Conservation (phyloP, 1,284 basidiomycete genomes). For the Fomitopsis schrenkii region DNA sequence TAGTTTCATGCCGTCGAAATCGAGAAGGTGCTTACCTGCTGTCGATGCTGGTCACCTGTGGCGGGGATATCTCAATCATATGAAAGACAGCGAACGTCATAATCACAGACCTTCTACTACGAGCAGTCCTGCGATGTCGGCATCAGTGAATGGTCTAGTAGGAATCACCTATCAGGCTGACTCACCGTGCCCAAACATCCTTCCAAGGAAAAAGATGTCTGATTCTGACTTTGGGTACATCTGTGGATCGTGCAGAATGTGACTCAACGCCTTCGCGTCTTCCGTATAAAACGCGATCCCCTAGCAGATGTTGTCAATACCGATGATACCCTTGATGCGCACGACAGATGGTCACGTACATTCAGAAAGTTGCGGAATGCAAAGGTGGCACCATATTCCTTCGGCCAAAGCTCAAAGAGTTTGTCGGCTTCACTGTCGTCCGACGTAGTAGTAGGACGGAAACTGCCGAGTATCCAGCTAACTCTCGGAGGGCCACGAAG, state of each 20-base stretch:
- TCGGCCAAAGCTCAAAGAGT: conserved; percentile 47
- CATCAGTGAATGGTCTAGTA: not conserved
- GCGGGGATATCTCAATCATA: not conserved
- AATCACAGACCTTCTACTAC: not conserved
- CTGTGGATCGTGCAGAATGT: conserved; percentile 31
- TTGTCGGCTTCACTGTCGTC: conserved; percentile 28
- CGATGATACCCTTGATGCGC: not conserved
- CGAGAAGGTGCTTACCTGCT: not conserved
- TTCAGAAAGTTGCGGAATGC: conserved; percentile 41
- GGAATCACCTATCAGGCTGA: too few relatives aligned
- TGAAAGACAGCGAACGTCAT: not conserved
- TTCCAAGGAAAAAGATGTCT: conserved; percentile 15
- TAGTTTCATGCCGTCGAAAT: not conserved
- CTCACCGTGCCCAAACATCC: conserved; percentile 28
- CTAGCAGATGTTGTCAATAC: conserved; percentile 16
- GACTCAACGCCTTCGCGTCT: conserved; percentile 33
- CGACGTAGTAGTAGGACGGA: conserved; percentile 16
- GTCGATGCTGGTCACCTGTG: conserved; percentile 1
- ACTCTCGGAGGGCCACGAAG: conserved; percentile 47
- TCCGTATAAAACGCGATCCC: conserved; percentile 34
- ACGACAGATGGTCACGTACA: conserved; percentile 28
- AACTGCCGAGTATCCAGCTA: conserved; percentile 51
- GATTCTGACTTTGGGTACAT: conserved; percentile 30
- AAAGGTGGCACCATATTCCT: conserved; percentile 49
- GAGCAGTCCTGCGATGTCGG: not conserved